These are phyloP conservation scores for Coemansia sp. DNA, from an alignment of 192 early-diverging fungal genomes.

Conservation along the genomic window DNA sequence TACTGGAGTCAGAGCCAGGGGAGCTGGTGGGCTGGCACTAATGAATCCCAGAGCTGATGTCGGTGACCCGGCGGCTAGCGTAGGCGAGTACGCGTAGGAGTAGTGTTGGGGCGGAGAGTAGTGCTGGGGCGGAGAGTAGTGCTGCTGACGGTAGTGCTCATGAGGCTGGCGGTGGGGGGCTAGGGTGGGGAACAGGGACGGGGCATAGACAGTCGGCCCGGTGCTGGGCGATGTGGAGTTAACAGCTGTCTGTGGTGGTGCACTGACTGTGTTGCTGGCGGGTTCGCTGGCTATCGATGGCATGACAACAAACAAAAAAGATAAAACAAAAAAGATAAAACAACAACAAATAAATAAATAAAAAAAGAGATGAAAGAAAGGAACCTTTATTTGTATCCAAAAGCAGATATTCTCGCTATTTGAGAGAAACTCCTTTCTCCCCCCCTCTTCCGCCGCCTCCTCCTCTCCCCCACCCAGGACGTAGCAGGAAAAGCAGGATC, in stretches of 20 bases:
- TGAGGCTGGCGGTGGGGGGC: constrained; percentile 6
- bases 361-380: neutral
- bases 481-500: neutral
- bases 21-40: constrained; percentile 13
- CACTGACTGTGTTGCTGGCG: neutral
- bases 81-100: constrained; percentile 12
- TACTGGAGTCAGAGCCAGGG: constrained; percentile 9
- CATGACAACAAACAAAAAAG: constrained; percentile 15
- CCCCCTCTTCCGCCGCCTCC: neutral
- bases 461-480: neutral
- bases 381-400: neutral
- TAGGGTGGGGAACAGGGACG: constrained; percentile 2
- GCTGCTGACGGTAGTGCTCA: constrained; percentile 14
- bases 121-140: constrained; percentile 1
- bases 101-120: constrained; percentile 12
- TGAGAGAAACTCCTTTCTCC: neutral
- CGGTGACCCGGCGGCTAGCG: constrained; percentile 18
- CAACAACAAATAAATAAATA: constrained; percentile 5
- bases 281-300: constrained; percentile 28
- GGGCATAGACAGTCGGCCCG: neutral
- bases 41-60: constrained; percentile 18
- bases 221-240: constrained; percentile 5
- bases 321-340: neutral
- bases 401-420: neutral
- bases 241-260: neutral